Evolutionary conservation across 2,329 filamentous ascomycete species (phyloP).

Genomic region (Colletotrichum sp.): DNA sequence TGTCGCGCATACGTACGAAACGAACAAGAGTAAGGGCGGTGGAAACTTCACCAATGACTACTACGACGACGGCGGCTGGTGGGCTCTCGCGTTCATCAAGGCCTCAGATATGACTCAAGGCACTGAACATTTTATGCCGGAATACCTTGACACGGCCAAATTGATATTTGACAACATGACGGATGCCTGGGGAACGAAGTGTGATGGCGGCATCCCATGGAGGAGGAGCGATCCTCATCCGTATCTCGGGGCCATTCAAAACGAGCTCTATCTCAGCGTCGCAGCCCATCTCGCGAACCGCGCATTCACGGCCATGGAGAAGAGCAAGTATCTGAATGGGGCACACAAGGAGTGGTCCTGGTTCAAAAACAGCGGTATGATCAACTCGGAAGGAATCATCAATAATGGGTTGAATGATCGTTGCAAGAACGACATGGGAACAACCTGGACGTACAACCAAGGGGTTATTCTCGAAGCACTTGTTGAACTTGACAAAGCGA

Average conservation of each 20-base stretch:
- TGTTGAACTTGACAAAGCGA: neutral
- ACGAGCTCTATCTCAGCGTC: neutral
- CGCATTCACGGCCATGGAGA: rapidly evolving
- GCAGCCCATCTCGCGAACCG: neutral
- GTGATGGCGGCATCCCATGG: neutral
- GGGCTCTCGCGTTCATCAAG: neutral
- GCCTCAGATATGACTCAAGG: neutral
- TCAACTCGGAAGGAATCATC: neutral
- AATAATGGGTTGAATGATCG: neutral
- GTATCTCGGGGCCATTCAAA: neutral
- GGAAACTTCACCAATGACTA: neutral
- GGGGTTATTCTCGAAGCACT: neutral
- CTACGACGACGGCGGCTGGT: neutral
- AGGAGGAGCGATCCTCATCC: neutral
- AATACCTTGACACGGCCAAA: neutral
- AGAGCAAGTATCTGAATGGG: neutral
- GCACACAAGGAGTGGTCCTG: neutral
- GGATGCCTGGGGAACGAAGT: neutral
- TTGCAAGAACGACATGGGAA: neutral
- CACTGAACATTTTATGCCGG: neutral
- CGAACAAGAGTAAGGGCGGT: rapidly evolving
- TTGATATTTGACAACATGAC: neutral
- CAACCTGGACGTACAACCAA: neutral
- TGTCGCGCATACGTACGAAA: neutral
- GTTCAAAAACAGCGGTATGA: neutral